Percentiles rank a stretch among this genome's conserved stretches.
These are phyloP conservation scores for Penicillium sp. DNA, from an alignment of 2,329 filamentous ascomycete species.

Conservation along the genomic window DNA sequence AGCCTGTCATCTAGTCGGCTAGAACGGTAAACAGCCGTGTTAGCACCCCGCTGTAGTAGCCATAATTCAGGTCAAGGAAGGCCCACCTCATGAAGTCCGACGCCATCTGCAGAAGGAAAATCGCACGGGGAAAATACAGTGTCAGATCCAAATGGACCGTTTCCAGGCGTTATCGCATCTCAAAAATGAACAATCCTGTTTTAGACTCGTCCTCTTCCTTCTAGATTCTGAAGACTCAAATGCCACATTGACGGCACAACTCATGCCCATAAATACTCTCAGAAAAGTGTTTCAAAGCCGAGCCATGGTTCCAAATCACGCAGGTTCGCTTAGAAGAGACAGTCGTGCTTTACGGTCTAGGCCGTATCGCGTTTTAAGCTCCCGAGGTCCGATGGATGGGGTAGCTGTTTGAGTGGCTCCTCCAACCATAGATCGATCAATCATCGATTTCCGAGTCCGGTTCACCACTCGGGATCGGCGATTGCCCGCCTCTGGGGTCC, in stretches of 20 bases:
- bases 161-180: conserved; percentile 17
- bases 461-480: background rate
- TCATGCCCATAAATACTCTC: background rate
- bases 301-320: background rate
- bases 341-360: background rate
- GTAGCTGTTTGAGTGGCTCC: background rate
- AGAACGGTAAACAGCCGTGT: conserved; percentile 8
- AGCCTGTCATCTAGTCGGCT: background rate
- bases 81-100: conserved; percentile 23
- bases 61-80: background rate
- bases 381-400: background rate
- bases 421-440: background rate
- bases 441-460: background rate
- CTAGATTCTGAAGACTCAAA: background rate
- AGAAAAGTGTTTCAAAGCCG: background rate
- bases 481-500: background rate
- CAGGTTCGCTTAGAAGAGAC: background rate
- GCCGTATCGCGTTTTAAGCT: background rate
- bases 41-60: conserved; percentile 9
- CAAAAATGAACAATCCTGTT: background rate
- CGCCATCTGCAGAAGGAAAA: conserved; percentile 15
- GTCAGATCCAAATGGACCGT: conserved; percentile 20
- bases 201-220: too few species aligned
- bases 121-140: conserved; percentile 12
- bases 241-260: background rate